Conservation (phyloP, 768 basidiomycete species). For the Leccinum boreale region DNA sequence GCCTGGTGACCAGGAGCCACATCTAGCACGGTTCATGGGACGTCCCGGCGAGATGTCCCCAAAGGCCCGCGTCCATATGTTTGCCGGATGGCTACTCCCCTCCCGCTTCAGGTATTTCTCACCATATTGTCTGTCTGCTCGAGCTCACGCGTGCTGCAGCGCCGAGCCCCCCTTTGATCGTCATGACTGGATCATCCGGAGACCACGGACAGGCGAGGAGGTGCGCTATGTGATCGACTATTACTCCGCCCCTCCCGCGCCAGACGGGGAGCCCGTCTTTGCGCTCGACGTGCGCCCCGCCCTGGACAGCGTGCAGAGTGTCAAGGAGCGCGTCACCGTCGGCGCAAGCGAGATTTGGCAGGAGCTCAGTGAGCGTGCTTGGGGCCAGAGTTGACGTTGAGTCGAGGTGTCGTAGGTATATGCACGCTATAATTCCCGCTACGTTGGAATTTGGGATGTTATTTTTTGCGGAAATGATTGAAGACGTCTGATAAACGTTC, state of each 20-base stretch:
- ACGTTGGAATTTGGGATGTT: too few species aligned
- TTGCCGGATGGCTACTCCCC: constrained; percentile 88
- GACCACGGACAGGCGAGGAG: constrained; percentile 74
- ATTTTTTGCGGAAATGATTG: too few species aligned
- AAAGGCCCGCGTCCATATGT: constrained; percentile 84
- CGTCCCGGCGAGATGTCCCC: constrained; percentile 92
- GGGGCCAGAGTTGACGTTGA: constrained; percentile 18
- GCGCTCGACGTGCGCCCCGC: constrained; percentile 95
- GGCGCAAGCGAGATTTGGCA: constrained; percentile 70
- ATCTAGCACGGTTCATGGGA: constrained; percentile 84
- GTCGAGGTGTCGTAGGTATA: constrained; percentile 4
- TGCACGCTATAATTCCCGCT: neutral
- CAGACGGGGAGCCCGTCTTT: constrained; percentile 92
- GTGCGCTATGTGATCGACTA: constrained; percentile 98
- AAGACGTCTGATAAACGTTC: too few species aligned
- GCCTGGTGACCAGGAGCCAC: constrained; percentile 52
- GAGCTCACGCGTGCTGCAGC: constrained; percentile 40
- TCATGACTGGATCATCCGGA: constrained; percentile 94
- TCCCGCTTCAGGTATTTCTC: constrained; percentile 78
- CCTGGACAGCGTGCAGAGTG: constrained; percentile 75
- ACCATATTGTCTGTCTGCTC: neutral
- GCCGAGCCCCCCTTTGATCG: constrained; percentile 94
- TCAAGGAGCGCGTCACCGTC: constrained; percentile 67
- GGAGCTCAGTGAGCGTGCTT: constrained; percentile 30
- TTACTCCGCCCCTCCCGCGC: constrained; percentile 87